Base-by-base conservation (phyloP, 1,284 basidiomycete genomes). In the Ganoderma resinaceum region DNA sequence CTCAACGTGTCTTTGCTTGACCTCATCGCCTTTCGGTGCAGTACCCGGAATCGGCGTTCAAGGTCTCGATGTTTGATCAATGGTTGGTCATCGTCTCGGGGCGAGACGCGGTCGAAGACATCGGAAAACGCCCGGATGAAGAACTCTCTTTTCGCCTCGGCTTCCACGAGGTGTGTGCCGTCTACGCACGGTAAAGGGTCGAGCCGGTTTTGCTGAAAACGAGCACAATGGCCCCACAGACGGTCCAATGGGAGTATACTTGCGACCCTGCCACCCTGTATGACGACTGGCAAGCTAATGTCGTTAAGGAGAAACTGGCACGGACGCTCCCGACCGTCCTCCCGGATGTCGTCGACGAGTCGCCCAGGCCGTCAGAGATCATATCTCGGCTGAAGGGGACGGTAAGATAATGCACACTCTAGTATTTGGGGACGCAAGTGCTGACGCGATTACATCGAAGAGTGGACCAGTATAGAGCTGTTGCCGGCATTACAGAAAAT, bases 61-160 rank as follows among this genome's bases (percentile, higher is more conserved):
- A 78, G 74, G 72, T 84, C 20, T 78, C 83, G 0, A 76, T 78
- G 71, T 71, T 79, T 52, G 78, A 80, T 23, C 67, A 71, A 46
- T 79, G 77, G 77, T 64, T 75, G 3, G 73, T 80, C 29, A 53
- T 79, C 11, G 72, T 73, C 42, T 71, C 59, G 20, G 72, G 71
- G 20, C 70, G 59, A 49, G 60, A 65, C 43, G 62, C 60, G 66
- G 49, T 52, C 11, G 49, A 52, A 26, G 49, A 52, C 26, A 3
- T 52, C 8, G 29, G 49, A 26, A 52, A 52, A 52, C 26, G 49
- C 5, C 11, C 23, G 26, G 49, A 52, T 14, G 26, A n/a, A 26
- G 46, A 52, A 11, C 26, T 52, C 18, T 52, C 49, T 3, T 12
- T 2, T 6, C 23, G 26, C 2, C 9, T 2, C 3, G 49, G 23